Percentiles rank a stretch among this genome's conserved stretches.
Evolutionary conservation across 805 yeast species (phyloP).

Genomic region (Barnettozyma salicaria): DNA sequence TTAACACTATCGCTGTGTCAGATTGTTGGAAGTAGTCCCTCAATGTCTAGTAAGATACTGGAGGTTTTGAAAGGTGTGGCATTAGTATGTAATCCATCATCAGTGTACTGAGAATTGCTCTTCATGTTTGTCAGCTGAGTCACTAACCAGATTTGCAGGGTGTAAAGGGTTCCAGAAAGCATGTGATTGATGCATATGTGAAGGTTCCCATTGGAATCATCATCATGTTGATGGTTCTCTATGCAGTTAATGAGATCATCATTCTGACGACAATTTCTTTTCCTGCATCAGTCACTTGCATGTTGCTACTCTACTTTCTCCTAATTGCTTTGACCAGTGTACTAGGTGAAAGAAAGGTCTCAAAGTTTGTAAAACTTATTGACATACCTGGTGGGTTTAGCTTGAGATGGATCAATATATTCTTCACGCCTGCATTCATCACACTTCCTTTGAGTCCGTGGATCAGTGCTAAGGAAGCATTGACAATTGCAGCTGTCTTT

Average conservation of each 20-base stretch:
- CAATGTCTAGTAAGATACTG: too few species aligned
- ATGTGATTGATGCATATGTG: slow-evolving; percentile 19
- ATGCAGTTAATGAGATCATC: slow-evolving; percentile 25
- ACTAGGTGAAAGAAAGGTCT: slow-evolving; percentile 32
- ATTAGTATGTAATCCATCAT: too few species aligned
- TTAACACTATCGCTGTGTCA: too few species aligned
- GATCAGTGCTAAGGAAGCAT: slow-evolving; percentile 60
- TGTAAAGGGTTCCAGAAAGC: slow-evolving; percentile 15
- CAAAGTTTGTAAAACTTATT: slow-evolving; percentile 27
- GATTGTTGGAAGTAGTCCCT: too few species aligned
- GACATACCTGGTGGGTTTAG: slow-evolving; percentile 66
- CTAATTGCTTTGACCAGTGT: slow-evolving; percentile 35
- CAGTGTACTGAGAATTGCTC: too few species aligned
- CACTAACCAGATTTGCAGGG: too few species aligned
- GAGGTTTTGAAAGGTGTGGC: too few species aligned
- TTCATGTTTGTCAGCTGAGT: too few species aligned
- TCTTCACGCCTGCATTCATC: slow-evolving; percentile 73
- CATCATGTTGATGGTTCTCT: slow-evolving; percentile 17
- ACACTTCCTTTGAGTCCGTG: slow-evolving; percentile 62
- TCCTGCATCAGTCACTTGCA: slow-evolving; percentile 67
- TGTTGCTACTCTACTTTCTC: slow-evolving; percentile 50
- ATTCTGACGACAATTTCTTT: slow-evolving; percentile 36
- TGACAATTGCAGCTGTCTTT: slow-evolving; percentile 70
- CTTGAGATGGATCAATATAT: slow-evolving; percentile 71
- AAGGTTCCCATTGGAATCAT: slow-evolving; percentile 24